Evolutionary conservation across 2,329 filamentous ascomycete species (phyloP), one percentile per base, ranked within the genome.

Genomic region (Pyricularia pennisetigena): DNA sequence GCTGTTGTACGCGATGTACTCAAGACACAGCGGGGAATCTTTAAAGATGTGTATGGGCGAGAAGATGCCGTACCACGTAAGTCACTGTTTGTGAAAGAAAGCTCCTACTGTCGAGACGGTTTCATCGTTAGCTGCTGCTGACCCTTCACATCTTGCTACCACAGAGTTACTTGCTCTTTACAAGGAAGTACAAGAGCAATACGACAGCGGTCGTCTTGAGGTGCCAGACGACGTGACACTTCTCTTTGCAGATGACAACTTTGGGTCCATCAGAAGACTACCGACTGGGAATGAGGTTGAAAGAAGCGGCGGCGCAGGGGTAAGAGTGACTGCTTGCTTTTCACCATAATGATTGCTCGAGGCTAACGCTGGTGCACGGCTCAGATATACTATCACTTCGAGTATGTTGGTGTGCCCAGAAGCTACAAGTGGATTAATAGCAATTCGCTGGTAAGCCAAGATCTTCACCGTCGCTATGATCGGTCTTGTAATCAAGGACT

Each of bases 121-220:
- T 16, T 24, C 26, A 16, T 64, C 23, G n/a, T 67, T 4, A 61
- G 23, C 20, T 9, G 26, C 6, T 10, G 32, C 57, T 59, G 10
- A 67, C 49, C 14, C 14, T 23, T 59, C 10, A 23, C 28, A 10
- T 26, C 28, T n/a, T 26, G 32, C 20, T 10, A 49, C 2, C 6
- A 14, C 81, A 72, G 86, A 90, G 73, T 81, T 89, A 68, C 85
- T 87, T 80, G 87, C 86, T 12, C 74, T 90, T 35, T 90, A 90
- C 73, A 89, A 89, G 69, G 88, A 90, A 69, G 86, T 90, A 0
- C 84, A 86, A 71, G 82, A 82, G 12, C 87, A 89, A 70, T 89
- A 86, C 54, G 85, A 90, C 65, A 80, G 82, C 0, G 86, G 87
- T 10, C 35, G 64, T 0, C 80, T 89, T 70, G 75, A 80, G 1